phyloP scores from a whole-genome alignment of 805 yeast genomes.

The Ogataea wickerhamii region DNA sequence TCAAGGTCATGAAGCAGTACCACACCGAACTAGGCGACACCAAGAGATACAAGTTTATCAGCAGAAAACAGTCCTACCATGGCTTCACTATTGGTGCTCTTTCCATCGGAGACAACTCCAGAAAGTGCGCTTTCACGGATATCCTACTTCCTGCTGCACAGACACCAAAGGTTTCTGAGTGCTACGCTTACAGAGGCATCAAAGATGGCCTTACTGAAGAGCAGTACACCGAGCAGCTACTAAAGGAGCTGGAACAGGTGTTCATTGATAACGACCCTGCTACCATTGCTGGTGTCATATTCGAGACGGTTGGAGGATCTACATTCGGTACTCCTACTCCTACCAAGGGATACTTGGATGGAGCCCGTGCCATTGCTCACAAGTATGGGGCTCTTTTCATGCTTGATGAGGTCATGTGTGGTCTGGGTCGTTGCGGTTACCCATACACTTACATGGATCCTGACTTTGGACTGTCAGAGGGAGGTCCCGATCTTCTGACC shows the following conservation, averaged over 20 bases:
- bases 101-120: constrained; percentile 36
- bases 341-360: constrained; percentile 45
- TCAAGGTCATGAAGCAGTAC: constrained; percentile 60
- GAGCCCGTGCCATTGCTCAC: constrained; percentile 43
- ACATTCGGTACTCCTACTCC: constrained; percentile 45
- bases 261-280: constrained; percentile 42
- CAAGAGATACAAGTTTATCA: constrained; percentile 38
- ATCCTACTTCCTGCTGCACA: constrained; percentile 22
- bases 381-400: constrained; percentile 49
- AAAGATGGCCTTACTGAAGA: constrained; percentile 36
- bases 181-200: constrained; percentile 33
- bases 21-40: constrained; percentile 40
- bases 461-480: constrained; percentile 40
- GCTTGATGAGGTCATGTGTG: constrained; percentile 58
- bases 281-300: constrained; percentile 40
- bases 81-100: constrained; percentile 46
- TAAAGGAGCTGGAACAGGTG: constrained; percentile 40
- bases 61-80: constrained; percentile 45
- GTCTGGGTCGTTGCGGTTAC: constrained; percentile 49
- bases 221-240: constrained; percentile 36
- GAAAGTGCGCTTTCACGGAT: constrained; percentile 34
- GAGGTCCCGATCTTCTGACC: constrained; percentile 47
- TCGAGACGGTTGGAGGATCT: constrained; percentile 47
- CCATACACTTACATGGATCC: constrained; percentile 39
- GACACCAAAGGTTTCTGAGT: constrained; percentile 30